These are phyloP conservation scores for Backusella tarrabulga DNA, from an alignment of 192 early-diverging fungal species.

Conservation along the genomic window DNA sequence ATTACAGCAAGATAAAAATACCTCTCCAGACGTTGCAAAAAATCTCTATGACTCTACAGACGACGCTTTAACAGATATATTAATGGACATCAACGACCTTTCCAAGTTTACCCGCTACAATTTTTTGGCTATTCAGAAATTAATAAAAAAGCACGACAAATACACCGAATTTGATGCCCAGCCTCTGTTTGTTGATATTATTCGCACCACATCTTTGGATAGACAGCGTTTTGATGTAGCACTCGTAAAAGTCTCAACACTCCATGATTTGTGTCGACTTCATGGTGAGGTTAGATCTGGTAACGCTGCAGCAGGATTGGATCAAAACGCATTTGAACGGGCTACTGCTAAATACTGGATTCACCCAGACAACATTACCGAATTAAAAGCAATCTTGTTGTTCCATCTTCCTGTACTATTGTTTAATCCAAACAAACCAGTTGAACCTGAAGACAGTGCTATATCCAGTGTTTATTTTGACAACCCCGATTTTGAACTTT, in stretches of 20 bases:
- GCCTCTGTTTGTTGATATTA: conserved; percentile 24
- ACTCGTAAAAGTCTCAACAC: conserved; percentile 27
- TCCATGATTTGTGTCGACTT: conserved; percentile 31
- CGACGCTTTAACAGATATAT: conserved; percentile 34
- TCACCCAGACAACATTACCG: conserved; percentile 93
- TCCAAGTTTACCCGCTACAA: conserved; percentile 50
- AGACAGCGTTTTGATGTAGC: conserved; percentile 72
- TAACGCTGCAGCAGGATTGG: conserved; percentile 20
- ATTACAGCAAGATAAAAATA: conserved; percentile 29
- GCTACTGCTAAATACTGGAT: conserved; percentile 97
- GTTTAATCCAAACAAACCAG: conserved; percentile 75
- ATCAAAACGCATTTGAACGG: conserved; percentile 64
- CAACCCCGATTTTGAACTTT: conserved; percentile 89
- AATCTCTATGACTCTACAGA: conserved; percentile 37
- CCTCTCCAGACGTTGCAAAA: conserved; percentile 18
- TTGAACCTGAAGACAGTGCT: conserved; percentile 67
- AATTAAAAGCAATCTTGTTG: conserved; percentile 90
- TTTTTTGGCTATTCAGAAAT: conserved; percentile 84
- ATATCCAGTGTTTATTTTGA: conserved; percentile 96
- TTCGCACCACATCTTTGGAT: conserved; percentile 37
- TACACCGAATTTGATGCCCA: conserved; percentile 56
- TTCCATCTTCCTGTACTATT: conserved; percentile 91
- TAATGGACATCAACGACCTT: conserved; percentile 36
- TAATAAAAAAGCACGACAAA: conserved; percentile 91
- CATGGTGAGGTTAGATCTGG: conserved; percentile 22